Base-by-base conservation (phyloP, 1,139 yeast genomes). In the Pichia sp. region DNA sequence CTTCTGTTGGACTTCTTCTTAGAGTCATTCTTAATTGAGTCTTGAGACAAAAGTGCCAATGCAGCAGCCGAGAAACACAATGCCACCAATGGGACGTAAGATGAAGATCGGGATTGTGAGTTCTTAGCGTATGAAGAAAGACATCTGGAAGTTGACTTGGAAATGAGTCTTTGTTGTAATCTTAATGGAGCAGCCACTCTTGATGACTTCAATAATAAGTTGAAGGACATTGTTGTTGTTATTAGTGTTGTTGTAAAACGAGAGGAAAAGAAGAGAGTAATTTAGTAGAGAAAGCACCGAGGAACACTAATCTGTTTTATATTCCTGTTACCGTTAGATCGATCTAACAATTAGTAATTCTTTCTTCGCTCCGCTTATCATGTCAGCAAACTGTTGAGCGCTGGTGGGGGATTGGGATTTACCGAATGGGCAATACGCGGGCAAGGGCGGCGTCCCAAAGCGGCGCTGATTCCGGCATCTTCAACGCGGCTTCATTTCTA, bases 1-100 rank as follows among this genome's bases (percentile, higher is more conserved):
- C 53, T 53, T n/a, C 46, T 38, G n/a, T 45, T 53, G 37, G 32
- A 35, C 48, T 40, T 49, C 44, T 30, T 19, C 19, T 50, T 55
- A 1, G 59, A 43, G 11, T 60, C 63, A 21, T 55, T 60, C 19
- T 31, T 34, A 34, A 58, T 28, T 31, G 11, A n/a, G 10, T 28
- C 17, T 15, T 14, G 8, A 9, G 32, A 31, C 17, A 33, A 31
- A 20, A 10, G 15, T 8, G 42, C 5, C 18, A 47, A 19, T 4
- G 17, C 10, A 12, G 33, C 10, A 3, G 35, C 38, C 8, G 44
- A 19, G 4, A 44, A 15, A n/a, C 44, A 40, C 4, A 32, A 10
- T 22, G 37, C 14, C 4, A 28, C 3, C 8, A 15, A 28, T 4
- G 43, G 21, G 19, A 33, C 8, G 34, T 22, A 33, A 15, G 10